Conservation (phyloP, 768 basidiomycete species). For the Russula virescens region DNA sequence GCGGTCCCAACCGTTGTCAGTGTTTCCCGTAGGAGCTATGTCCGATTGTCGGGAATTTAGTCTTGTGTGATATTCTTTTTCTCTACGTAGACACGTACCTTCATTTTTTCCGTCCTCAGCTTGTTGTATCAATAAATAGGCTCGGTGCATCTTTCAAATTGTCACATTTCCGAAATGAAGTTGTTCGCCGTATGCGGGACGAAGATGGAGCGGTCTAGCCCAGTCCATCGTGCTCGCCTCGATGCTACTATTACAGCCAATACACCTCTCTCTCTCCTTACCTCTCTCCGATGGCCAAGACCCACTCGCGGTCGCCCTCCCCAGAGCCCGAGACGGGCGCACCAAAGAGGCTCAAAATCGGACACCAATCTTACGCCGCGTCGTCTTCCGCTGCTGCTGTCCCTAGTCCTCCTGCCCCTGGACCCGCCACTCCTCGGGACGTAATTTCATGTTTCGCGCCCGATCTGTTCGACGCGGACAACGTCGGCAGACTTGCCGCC, state of each 20-base stretch:
- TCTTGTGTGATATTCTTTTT: background rate
- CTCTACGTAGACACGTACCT: background rate
- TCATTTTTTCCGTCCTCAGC: background rate
- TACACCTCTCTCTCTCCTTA: background rate
- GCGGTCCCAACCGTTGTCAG: background rate
- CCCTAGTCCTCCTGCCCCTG: background rate
- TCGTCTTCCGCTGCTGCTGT: background rate
- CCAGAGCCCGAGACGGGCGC: conserved; percentile 33
- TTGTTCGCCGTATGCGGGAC: background rate
- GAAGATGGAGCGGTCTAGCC: conserved; percentile 15
- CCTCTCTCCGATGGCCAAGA: conserved; percentile 37
- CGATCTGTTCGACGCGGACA: conserved; percentile 51
- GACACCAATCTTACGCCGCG: conserved; percentile 30
- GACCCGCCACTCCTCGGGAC: conserved; percentile 25
- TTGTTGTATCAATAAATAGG: conserved; percentile 22
- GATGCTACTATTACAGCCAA: no score
- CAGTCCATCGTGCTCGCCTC: background rate
- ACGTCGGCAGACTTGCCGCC: conserved; percentile 48
- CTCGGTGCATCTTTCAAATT: background rate
- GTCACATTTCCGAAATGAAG: no score
- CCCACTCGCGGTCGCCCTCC: conserved; percentile 43
- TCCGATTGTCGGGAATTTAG: background rate
- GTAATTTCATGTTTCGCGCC: conserved; percentile 40
- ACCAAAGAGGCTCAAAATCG: conserved; percentile 37
- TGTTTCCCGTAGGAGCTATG: background rate